These are phyloP conservation scores for Bullera alba DNA, from an alignment of 768 basidiomycete species.

Conservation along the genomic window DNA sequence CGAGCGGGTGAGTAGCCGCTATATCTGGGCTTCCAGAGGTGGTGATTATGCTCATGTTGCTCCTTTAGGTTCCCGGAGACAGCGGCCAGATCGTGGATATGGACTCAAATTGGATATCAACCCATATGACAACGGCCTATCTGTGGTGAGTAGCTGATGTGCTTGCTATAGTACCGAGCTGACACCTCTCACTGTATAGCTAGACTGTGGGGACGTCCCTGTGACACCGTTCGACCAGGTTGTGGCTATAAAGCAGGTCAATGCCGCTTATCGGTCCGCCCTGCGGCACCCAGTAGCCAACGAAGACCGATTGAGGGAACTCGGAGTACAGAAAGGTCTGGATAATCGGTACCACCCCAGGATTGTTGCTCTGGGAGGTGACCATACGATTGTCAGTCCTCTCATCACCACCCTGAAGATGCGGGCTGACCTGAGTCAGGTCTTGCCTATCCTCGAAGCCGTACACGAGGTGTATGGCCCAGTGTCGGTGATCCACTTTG, in stretches of 20 bases:
- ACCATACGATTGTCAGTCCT: constrained; percentile 69
- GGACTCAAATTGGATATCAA: constrained; percentile 29
- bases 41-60: neutral
- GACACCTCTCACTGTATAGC: constrained; percentile 28
- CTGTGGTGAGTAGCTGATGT: constrained; percentile 24
- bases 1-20: constrained; percentile 51
- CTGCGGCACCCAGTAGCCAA: constrained; percentile 54
- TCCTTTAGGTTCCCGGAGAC: constrained; percentile 24
- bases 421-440: constrained; percentile 43
- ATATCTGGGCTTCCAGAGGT: neutral
- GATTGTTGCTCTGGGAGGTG: constrained; percentile 76
- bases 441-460: constrained; percentile 74
- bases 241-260: constrained; percentile 76
- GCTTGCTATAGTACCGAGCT: neutral
- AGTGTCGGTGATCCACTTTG: constrained; percentile 61
- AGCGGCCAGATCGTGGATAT: constrained; percentile 26
- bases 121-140: constrained; percentile 29
- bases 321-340: constrained; percentile 26
- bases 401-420: neutral
- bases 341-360: constrained; percentile 65
- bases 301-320: constrained; percentile 8
- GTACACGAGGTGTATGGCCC: constrained; percentile 73
- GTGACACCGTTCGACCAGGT: constrained; percentile 73
- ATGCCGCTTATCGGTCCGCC: constrained; percentile 73
- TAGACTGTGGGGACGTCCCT: constrained; percentile 86